phyloP scores from a whole-genome alignment of 495 filamentous ascomycete genomes.

The Staphylotrichum tortipilum region DNA sequence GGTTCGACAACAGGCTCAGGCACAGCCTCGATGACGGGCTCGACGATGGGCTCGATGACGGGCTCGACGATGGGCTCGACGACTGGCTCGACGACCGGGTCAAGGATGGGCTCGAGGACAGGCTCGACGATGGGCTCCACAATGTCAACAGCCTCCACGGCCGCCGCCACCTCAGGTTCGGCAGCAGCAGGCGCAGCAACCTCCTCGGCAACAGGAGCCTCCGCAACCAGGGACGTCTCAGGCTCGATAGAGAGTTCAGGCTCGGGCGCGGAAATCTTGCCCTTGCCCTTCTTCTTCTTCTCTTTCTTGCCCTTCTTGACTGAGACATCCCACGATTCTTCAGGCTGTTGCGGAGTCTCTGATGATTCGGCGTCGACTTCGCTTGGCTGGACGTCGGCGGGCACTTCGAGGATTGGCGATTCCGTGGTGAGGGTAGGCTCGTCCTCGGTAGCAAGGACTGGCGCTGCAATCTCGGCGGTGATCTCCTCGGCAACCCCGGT shows the following conservation, averaged over 20 bases:
- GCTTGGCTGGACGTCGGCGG: background rate
- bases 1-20: background rate
- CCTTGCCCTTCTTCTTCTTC: slow-evolving; percentile 20
- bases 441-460: background rate
- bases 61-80: background rate
- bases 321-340: background rate
- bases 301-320: slow-evolving; percentile 20
- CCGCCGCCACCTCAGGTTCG: background rate
- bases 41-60: background rate
- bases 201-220: background rate
- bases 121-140: background rate
- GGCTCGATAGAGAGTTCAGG: slow-evolving; percentile 12
- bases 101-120: too few species aligned
- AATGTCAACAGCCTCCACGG: background rate
- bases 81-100: background rate
- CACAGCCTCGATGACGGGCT: background rate
- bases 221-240: slow-evolving; percentile 4
- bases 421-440: too few species aligned
- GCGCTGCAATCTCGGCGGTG: background rate
- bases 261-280: slow-evolving; percentile 1
- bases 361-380: background rate
- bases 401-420: too few species aligned
- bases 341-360: background rate
- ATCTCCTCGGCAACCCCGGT: background rate
- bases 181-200: background rate